Percentiles rank a stretch among this genome's conserved stretches.
Evolutionary conservation across 2,329 filamentous ascomycete genomes (phyloP).

Genomic region (Xylaria sp.): DNA sequence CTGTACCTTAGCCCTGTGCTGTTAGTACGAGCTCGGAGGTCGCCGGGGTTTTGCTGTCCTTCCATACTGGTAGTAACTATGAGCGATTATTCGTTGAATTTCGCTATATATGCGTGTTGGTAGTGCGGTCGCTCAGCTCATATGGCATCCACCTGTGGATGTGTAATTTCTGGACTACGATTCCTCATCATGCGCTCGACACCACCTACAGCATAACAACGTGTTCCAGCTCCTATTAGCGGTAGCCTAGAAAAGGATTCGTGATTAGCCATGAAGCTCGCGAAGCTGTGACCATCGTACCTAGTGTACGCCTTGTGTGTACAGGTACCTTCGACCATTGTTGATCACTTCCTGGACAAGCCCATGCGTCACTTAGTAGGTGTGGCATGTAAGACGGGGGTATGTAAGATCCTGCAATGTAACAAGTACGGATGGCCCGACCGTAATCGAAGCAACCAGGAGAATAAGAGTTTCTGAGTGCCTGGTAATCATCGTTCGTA

Average conservation of each 20-base stretch:
- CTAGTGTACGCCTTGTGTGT: too few species aligned
- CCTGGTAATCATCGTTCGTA: constrained; percentile 3
- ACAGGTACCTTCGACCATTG: not conserved
- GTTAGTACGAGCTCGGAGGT: constrained; percentile 1
- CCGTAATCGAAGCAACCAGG: not conserved
- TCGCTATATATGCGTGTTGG: not conserved
- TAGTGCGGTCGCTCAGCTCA: not conserved
- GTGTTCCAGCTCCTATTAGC: not conserved
- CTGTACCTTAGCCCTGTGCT: not conserved
- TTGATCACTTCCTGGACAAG: constrained; percentile 6
- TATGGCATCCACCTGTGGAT: not conserved
- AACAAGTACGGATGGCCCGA: constrained; percentile 2
- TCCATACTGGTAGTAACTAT: not conserved
- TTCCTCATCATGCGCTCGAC: not conserved
- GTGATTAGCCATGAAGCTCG: not conserved
- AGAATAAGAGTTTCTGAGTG: not conserved
- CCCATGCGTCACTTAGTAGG: not conserved
- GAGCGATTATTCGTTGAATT: constrained; percentile 5
- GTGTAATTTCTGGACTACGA: not conserved
- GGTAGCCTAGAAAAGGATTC: not conserved
- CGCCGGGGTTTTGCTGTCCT: not conserved
- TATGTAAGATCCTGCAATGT: constrained; percentile 7
- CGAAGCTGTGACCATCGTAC: too few species aligned
- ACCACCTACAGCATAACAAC: not conserved
- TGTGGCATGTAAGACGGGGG: not conserved